Evolutionary conservation across 73 alveolate species (phyloP), one percentile per base, ranked within the genome.

Genomic region (Durusdinium trenchii): DNA sequence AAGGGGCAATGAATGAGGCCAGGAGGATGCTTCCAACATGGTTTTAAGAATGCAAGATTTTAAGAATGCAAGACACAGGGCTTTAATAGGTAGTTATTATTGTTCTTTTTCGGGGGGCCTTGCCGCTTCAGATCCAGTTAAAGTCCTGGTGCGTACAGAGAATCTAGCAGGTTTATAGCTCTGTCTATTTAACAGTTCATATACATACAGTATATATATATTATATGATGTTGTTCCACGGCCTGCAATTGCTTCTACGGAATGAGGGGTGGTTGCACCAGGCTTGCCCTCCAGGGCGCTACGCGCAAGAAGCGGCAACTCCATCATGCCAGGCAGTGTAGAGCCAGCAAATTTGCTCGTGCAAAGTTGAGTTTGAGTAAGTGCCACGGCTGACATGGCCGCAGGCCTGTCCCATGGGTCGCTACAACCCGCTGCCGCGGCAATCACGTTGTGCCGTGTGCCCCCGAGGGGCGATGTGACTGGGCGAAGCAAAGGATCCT

Each of bases 401-500:
- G 42, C 96, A 90, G 96, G 96, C 96, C 32, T 90, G 96, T 50
- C 96, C 96, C 26, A n/a, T 43, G n/a, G 83, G 61, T 12, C 86
- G 79, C 86, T 90, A 90, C 73, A 90, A 90, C 57, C 96, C 96
- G 38, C 52, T 90, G 61, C 40, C 36, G 54, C 79, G 46, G 45
- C 96, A 90, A 46, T 90, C 96, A 28, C 96, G 96, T 75, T 90
- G 96, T 23, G 96, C 96, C 0, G 73, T 73, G 14, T 90, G 96
- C 73, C 96, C 96, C 18, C 20, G 54, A 4, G 96, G 96, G 16
- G 96, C 96, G 1, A 40, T 61, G 96, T 20, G 54, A 26, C 76
- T n/a, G 38, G 79, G 94, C 48, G 23, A 57, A 57, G 23, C 69
- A 23, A 57, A 57, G 69, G 69, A 57, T 57, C 12, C 69, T 16